Evolutionary conservation across 2,329 filamentous ascomycete genomes (phyloP), one percentile per base, ranked within the genome.

Genomic region (Hypoxylon sp.): DNA sequence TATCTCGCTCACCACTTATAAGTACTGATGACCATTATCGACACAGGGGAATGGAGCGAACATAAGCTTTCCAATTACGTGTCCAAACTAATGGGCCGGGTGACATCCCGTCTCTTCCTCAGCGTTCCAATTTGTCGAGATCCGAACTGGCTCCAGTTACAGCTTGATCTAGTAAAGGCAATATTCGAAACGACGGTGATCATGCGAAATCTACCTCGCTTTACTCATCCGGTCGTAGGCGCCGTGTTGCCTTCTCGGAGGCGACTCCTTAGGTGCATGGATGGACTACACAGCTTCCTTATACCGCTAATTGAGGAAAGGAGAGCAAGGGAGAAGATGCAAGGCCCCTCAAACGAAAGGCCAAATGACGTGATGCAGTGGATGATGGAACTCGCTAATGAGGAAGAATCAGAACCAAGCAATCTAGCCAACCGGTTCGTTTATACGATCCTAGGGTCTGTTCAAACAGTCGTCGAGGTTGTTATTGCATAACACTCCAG

Each of bases 321-420:
- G 3, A 22, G 44, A 5, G 44, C 17, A 26, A 22, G 22, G 24
- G 44, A 48, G 14, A 48, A 48, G 44, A 24, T 13, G 6, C 44
- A 48, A 48, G 44, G 19, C n/a, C 6, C 44, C 19, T 48, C 19
- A 48, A 26, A 48, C 24, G 24, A 48, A 48, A 22, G 4, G 13
- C 44, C 44, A 3, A 24, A 26, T 24, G 44, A 48, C n/a, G 44
- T 48, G 19, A 48, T 48, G 44, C 19, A 48, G 24, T 48, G 44
- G 44, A 48, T 48, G 44, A 48, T 48, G 44, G 44, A 48, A n/a
- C 44, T 48, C 13, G 44, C 44, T 48, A 48, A 48, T 26, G 44
- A 48, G 19, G 19, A 48, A 48, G 44, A 48, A 48, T 48, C 44
- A 13, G 44, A 48, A 48, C 44, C 44, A 48, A 48, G 44, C 8